Evolutionary conservation across 345 rosid species (phyloP).

Genomic region (Turritis glabra): DNA sequence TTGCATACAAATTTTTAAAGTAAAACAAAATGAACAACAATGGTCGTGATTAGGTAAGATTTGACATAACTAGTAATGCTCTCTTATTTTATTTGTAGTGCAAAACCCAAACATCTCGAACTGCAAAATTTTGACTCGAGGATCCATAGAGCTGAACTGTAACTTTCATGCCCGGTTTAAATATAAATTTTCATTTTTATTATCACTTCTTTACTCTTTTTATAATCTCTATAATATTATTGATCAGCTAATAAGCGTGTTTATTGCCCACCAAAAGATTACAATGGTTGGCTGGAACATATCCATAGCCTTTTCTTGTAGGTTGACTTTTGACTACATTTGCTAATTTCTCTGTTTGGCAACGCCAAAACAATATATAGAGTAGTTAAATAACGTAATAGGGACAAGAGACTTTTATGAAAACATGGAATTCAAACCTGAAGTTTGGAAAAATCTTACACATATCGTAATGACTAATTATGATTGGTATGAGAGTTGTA

Average conservation of each 20-base stretch:
- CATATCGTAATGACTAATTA: too few species aligned
- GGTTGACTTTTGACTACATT: constrained; percentile 6
- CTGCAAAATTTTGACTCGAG: constrained; percentile 20
- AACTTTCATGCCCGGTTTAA: not conserved
- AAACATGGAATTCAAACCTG: not conserved
- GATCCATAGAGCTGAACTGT: not conserved
- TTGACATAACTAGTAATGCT: not conserved
- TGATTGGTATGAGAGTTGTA: too few species aligned
- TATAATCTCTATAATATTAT: not conserved
- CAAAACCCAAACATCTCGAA: constrained; percentile 19
- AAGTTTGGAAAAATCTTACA: not conserved
- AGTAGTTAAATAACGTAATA: not conserved
- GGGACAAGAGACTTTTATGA: not conserved
- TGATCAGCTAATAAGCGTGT: constrained; percentile 1
- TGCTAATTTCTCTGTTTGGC: not conserved
- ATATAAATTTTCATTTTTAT: not conserved
- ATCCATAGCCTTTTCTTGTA: constrained; percentile 21
- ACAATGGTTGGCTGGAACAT: constrained; percentile 7
- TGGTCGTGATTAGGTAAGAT: constrained; percentile 21
- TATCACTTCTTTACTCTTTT: not conserved
- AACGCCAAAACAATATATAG: not conserved
- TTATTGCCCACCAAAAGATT: not conserved
- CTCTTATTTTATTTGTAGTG: constrained; percentile 26
- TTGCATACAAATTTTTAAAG: not conserved
- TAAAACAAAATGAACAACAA: not conserved